Evolutionary conservation across 805 yeast genomes (phyloP).

Genomic region (Monosporozyma solicola): DNA sequence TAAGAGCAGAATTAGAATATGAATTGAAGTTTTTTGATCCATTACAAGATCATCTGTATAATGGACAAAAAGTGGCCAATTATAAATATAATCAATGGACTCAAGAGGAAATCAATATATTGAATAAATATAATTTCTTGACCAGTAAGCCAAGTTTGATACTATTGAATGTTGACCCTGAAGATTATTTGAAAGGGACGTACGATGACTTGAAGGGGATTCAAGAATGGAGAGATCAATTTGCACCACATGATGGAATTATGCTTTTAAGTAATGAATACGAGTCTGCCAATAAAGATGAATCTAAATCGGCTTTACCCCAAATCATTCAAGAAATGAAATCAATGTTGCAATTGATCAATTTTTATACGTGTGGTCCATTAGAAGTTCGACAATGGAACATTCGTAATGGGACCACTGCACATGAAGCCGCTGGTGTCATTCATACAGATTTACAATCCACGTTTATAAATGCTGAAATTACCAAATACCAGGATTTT

Average conservation of each 20-base stretch:
- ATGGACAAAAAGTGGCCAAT: constrained; percentile 43
- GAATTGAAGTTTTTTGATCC: constrained; percentile 36
- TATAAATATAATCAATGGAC: constrained; percentile 53
- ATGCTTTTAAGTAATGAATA: constrained; percentile 58
- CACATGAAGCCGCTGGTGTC: constrained; percentile 85
- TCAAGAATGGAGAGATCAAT: constrained; percentile 56
- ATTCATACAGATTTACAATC: constrained; percentile 79
- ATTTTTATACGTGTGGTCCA: constrained; percentile 83
- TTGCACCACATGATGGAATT: constrained; percentile 50
- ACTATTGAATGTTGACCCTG: constrained; percentile 62
- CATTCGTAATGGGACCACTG: constrained; percentile 60
- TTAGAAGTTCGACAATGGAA: constrained; percentile 88
- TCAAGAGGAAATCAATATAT: constrained; percentile 51
- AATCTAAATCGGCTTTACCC: constrained; percentile 47
- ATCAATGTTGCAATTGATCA: constrained; percentile 56
- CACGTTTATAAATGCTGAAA: constrained; percentile 72
- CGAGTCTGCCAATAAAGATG: constrained; percentile 32
- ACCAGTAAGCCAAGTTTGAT: constrained; percentile 88
- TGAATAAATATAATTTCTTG: constrained; percentile 62
- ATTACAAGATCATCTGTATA: constrained; percentile 45
- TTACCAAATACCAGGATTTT: constrained; percentile 54
- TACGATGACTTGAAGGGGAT: constrained; percentile 44
- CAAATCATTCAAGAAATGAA: constrained; percentile 58
- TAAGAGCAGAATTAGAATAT: constrained; percentile 21
- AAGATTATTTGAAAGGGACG: constrained; percentile 42